phyloP scores from a whole-genome alignment of 2,329 filamentous ascomycete species.

The Samsoniella hepiali region DNA sequence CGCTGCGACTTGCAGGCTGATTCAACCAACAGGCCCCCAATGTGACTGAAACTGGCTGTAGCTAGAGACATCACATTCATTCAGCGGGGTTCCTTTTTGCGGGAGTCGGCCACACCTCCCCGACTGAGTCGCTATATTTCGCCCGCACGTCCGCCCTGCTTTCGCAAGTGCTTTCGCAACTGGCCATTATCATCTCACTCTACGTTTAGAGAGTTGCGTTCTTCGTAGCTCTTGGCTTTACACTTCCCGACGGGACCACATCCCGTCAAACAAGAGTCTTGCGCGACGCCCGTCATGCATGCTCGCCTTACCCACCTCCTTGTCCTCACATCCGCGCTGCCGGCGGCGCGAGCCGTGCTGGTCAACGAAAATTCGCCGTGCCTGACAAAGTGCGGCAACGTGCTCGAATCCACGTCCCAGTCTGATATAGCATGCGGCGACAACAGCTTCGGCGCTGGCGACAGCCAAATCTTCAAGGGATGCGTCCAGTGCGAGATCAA shows the following conservation, averaged over 20 bases:
- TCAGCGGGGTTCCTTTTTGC: background rate
- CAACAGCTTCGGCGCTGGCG: slow-evolving; percentile 35
- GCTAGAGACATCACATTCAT: slow-evolving; percentile 1
- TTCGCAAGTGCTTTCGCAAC: background rate
- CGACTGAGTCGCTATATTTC: slow-evolving; percentile 5
- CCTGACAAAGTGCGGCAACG: slow-evolving; percentile 51
- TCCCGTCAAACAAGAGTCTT: background rate
- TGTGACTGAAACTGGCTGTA: slow-evolving; percentile 13
- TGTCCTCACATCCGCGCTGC: slow-evolving; percentile 23
- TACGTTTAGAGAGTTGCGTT: background rate
- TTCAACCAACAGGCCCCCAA: slow-evolving; percentile 9
- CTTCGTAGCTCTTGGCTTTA: background rate
- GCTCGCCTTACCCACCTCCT: slow-evolving; percentile 23
- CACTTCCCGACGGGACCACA: background rate
- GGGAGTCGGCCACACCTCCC: background rate
- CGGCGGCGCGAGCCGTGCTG: slow-evolving; percentile 34
- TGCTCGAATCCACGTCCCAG: slow-evolving; percentile 42
- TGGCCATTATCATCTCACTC: background rate
- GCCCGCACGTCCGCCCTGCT: background rate
- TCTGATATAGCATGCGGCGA: slow-evolving; percentile 50
- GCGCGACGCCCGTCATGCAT: slow-evolving; percentile 18
- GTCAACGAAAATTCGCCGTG: slow-evolving; percentile 50
- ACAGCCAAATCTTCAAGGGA: slow-evolving; percentile 48
- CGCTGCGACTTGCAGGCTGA: background rate
- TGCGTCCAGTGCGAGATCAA: slow-evolving; percentile 52